phyloP scores from a whole-genome alignment of 1,284 basidiomycete species.

The Serendipita sp. region DNA sequence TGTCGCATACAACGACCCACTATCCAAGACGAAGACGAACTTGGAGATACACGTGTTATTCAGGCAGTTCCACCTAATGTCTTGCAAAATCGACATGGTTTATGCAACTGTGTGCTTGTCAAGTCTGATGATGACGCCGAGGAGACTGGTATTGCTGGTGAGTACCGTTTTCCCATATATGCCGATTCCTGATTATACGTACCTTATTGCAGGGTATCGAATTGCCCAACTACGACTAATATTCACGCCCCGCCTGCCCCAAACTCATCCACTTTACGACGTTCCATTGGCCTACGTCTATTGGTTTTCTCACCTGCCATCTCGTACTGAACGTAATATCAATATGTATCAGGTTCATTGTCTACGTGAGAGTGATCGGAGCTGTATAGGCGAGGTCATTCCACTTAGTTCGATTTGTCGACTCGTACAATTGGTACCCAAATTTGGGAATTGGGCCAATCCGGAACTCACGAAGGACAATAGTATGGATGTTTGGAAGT shows the following conservation, averaged over 20 bases:
- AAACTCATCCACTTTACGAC: neutral
- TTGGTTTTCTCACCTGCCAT: neutral
- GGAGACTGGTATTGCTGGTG: neutral
- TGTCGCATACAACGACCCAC: neutral
- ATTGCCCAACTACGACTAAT: neutral
- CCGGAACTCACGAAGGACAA: neutral
- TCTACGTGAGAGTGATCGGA: neutral
- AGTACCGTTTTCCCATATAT: neutral
- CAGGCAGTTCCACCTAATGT: neutral
- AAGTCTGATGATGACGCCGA: neutral
- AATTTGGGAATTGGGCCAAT: neutral
- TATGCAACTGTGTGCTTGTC: neutral
- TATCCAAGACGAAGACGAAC: neutral
- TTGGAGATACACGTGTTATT: neutral
- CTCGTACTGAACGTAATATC: neutral
- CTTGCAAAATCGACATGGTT: neutral
- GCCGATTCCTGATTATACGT: neutral
- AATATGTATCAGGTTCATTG: neutral
- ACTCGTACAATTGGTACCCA: neutral
- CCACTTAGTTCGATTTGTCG: neutral
- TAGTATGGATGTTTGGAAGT: neutral
- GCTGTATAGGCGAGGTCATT: neutral
- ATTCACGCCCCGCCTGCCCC: neutral
- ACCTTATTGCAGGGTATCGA: neutral
- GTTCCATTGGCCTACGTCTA: neutral